Base-by-base conservation (phyloP, 441 rosid species). In the Euphorbia celastroides region DNA sequence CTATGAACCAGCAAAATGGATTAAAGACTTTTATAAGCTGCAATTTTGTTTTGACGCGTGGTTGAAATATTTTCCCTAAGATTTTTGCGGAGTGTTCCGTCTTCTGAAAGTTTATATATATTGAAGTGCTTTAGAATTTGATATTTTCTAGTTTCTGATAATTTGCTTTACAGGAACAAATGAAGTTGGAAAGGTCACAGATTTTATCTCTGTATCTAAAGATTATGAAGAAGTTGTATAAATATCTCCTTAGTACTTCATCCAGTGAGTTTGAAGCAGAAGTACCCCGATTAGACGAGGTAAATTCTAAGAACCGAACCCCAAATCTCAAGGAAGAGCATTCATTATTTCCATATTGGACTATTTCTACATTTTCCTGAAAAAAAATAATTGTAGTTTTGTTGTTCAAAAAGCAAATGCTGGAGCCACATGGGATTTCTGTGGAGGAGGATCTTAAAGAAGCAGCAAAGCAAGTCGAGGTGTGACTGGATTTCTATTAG, bases 381-480 rank as follows among this genome's bases (percentile, higher is more conserved):
- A 32, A 11, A 20, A 54, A 6, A 16, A 7, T 27, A 2, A 5
- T 10, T 30, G 23, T 32, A 38, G 0, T 30, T 41, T 38, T 27
- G 58, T 25, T 4, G 38, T 26, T 1, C 22, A 5, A 25, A 26
- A 41, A 95, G 98, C 72, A 80, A 56, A 77, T 67, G 51, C 75
- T 92, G 72, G 80, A 80, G 74, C 97, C 98, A 19, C 98, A 85
- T 72, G 81, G 64, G 44, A 82, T 92, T 73, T 81, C 99, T 0
- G 81, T 95, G 70, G 97, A 89, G 6, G 97, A 92, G 64, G 99
- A 92, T 80, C 96, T 92, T 19, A 86, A 82, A 61, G 92, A 86
- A 60, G 99, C 72, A n/a, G 98, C 97, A 50, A 81, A 74, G 80
- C 79, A 89, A 86, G 96, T 85, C 66, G 89, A 88, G 98, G 99